phyloP scores from a whole-genome alignment of 768 basidiomycete species.

The Leccinum olivaceopallidum region DNA sequence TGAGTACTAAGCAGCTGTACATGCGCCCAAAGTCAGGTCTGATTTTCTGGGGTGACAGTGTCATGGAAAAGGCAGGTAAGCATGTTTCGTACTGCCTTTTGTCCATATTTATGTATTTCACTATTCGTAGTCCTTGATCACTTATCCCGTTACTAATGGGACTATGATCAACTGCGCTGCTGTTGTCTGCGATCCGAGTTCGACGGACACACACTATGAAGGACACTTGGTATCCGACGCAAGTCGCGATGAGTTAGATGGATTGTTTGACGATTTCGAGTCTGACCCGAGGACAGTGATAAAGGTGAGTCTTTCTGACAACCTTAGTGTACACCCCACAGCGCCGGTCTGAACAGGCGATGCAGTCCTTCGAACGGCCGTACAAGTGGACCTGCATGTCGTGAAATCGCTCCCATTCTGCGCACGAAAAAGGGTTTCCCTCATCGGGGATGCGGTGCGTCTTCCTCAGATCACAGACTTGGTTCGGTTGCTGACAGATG shows the following conservation, averaged over 20 bases:
- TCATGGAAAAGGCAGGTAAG: slow-evolving; percentile 11
- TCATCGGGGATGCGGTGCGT: slow-evolving; percentile 42
- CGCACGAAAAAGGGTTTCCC: slow-evolving; percentile 38
- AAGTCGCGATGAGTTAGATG: slow-evolving; percentile 32
- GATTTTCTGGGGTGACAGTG: too few species aligned
- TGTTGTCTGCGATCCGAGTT: slow-evolving; percentile 28
- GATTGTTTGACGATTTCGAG: too few species aligned
- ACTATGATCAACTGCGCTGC: slow-evolving; percentile 38
- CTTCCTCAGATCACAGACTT: background rate
- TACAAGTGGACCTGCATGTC: slow-evolving; percentile 47
- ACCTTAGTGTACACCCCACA: background rate
- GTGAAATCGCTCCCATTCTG: slow-evolving; percentile 43
- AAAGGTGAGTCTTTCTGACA: too few species aligned
- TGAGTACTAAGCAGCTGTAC: slow-evolving; percentile 15
- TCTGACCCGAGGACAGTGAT: too few species aligned
- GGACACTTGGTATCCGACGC: slow-evolving; percentile 34
- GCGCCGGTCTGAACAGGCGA: background rate
- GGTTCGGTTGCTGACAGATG: background rate
- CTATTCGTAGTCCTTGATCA: slow-evolving; percentile 36
- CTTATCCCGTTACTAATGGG: slow-evolving; percentile 41
- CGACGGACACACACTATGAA: too few species aligned
- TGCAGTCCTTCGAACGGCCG: slow-evolving; percentile 36
- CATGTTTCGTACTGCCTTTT: background rate
- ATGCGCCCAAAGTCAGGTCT: background rate
- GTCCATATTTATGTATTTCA: background rate